phyloP scores from a whole-genome alignment of 2,329 filamentous ascomycete species.

The Epichloe hybrida region DNA sequence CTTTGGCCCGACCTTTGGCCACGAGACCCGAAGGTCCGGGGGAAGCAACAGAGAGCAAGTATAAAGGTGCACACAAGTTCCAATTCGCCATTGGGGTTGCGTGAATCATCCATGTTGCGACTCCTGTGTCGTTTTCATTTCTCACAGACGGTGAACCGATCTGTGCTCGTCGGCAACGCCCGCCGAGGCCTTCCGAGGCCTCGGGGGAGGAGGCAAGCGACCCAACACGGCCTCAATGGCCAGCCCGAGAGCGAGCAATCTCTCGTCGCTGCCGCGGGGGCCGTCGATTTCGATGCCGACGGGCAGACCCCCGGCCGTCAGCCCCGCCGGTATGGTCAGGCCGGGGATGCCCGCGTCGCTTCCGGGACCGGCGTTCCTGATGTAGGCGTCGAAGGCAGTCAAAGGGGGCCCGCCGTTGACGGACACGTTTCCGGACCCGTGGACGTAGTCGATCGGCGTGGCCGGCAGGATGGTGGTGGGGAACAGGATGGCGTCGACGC shows the following conservation, averaged over 20 bases:
- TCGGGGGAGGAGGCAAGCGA: slow-evolving; percentile 3
- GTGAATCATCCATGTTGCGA: too few species aligned
- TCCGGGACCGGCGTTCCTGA: slow-evolving; percentile 5
- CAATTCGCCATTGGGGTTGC: too few species aligned
- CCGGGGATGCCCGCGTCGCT: slow-evolving; percentile 10
- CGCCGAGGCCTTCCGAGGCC: background rate
- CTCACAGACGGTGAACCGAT: too few species aligned
- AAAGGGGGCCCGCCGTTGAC: slow-evolving; percentile 9
- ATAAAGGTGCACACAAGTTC: too few species aligned
- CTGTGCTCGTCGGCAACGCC: background rate
- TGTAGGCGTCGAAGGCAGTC: slow-evolving; percentile 6
- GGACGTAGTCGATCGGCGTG: slow-evolving; percentile 4
- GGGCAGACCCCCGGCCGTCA: slow-evolving; percentile 5
- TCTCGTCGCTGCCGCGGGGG: slow-evolving; percentile 6
- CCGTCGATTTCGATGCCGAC: slow-evolving; percentile 9
- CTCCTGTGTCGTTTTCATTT: too few species aligned
- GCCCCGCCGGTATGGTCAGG: slow-evolving; percentile 7
- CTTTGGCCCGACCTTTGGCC: too few species aligned
- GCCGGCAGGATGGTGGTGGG: slow-evolving; percentile 9
- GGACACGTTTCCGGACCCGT: slow-evolving; percentile 8
- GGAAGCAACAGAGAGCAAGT: too few species aligned
- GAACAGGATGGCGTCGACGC: slow-evolving; percentile 8
- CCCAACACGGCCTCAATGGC: slow-evolving; percentile 7
- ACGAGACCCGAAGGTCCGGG: too few species aligned
- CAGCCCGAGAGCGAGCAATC: slow-evolving; percentile 6